phyloP scores from a whole-genome alignment of 2,329 filamentous ascomycete genomes.

The Penicillium frequentans region DNA sequence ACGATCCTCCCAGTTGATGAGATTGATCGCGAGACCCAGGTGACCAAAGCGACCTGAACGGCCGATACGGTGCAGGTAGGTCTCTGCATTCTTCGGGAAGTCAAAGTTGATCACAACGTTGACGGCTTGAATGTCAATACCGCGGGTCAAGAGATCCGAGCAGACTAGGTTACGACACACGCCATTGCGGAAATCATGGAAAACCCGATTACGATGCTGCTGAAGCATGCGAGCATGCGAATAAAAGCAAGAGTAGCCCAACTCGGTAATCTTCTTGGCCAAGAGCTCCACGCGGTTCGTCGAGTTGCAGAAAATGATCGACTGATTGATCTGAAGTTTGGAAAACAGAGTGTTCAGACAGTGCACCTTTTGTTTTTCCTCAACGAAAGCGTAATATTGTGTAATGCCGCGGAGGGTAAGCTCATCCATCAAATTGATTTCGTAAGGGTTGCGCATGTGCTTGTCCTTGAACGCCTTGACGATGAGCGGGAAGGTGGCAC shows the following conservation, averaged over 20 bases:
- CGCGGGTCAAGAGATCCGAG: constrained; percentile 93
- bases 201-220: constrained; percentile 93
- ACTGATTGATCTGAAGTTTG: constrained; percentile 99
- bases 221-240: constrained; percentile 98
- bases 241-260: constrained; percentile 99
- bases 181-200: constrained; percentile 98
- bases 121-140: constrained; percentile 98
- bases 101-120: constrained; percentile 99
- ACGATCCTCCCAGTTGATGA: constrained; percentile 99
- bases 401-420: constrained; percentile 97
- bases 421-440: constrained; percentile 99
- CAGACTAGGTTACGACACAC: constrained; percentile 98
- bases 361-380: constrained; percentile 99
- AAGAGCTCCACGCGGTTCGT: constrained; percentile 97
- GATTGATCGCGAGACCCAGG: constrained; percentile 93
- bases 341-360: constrained; percentile 98
- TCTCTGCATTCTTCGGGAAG: constrained; percentile 99
- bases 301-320: constrained; percentile 99
- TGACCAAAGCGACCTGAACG: constrained; percentile 96
- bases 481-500: constrained; percentile 93
- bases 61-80: constrained; percentile 96
- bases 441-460: constrained; percentile 94
- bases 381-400: constrained; percentile 98
- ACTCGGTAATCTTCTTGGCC: constrained; percentile 98
- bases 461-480: constrained; percentile 98